Percentiles rank a stretch among this genome's conserved stretches.
phyloP scores from a whole-genome alignment of 768 basidiomycete genomes.

The Calocybe gangraenosa region DNA sequence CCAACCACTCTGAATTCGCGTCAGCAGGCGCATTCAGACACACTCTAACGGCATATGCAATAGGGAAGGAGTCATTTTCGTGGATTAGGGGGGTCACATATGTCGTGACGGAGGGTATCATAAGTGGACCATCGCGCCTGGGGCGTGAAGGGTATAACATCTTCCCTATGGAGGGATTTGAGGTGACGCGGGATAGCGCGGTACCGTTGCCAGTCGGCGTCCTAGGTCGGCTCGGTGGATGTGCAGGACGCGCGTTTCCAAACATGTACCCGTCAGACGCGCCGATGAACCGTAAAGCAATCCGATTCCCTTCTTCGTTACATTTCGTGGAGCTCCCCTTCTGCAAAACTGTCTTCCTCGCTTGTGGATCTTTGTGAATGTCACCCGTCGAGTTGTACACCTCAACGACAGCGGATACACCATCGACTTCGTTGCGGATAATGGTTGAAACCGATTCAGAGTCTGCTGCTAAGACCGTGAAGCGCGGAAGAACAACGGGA shows the following conservation, averaged over 20 bases:
- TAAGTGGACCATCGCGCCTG: conserved; percentile 50
- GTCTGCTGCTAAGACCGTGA: conserved; percentile 67
- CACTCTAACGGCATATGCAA: conserved; percentile 58
- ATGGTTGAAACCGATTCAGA: conserved; percentile 52
- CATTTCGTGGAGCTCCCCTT: conserved; percentile 57
- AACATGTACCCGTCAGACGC: conserved; percentile 19
- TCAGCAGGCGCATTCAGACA: conserved; percentile 52
- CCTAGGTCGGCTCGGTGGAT: conserved; percentile 24
- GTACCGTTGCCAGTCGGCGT: conserved; percentile 31
- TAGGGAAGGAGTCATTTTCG: conserved; percentile 23
- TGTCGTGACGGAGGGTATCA: conserved; percentile 57
- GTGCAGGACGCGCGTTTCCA: conserved; percentile 21
- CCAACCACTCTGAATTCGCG: conserved; percentile 66
- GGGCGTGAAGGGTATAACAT: conserved; percentile 23
- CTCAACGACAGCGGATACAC: conserved; percentile 43
- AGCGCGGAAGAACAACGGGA: conserved; percentile 61
- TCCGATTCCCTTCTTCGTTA: conserved; percentile 55
- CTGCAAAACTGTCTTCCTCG: conserved; percentile 60
- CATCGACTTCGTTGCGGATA: conserved; percentile 58
- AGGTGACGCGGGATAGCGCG: conserved; percentile 23
- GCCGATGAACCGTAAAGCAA: conserved; percentile 42
- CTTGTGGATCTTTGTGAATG: conserved; percentile 50
- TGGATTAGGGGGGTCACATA: conserved; percentile 49
- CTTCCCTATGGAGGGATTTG: conserved; percentile 22
- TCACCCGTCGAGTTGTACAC: conserved; percentile 59